Evolutionary conservation across 495 filamentous ascomycete genomes (phyloP), one percentile per base, ranked within the genome.

Genomic region (Hypoxylon fragiforme): DNA sequence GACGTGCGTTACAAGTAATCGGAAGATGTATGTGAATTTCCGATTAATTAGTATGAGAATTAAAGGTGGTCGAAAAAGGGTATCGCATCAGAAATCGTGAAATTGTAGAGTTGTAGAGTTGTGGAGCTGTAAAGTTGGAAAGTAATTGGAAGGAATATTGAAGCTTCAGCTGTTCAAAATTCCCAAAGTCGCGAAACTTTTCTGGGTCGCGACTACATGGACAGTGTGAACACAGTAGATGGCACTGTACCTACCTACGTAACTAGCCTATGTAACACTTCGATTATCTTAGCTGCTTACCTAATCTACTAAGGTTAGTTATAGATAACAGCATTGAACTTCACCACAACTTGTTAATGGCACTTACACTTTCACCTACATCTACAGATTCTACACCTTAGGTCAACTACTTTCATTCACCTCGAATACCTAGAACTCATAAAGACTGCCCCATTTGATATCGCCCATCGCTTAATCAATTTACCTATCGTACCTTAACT

Each of bases 181-280:
- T 35, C n/a, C 42, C 12, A 38, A 38, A 60, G 54, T 63, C 62
- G 58, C 62, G 62, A 68, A 68, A 61, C 63, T 68, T 67, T 58
- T 68, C 55, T 58, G 59, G 54, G 62, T 50, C 65, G 65, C 65
- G 62, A 57, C 34, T 44, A 47, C 15, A 31, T 0, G 19, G 5
- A 62, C 24, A 9, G 24, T 28, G 7, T 19, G 40, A 51, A 34
- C 50, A 55, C 50, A 50, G 50, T 55, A 50, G 28, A 8, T 26
- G n/a, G 7, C 26, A 35, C 30, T 32, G 49, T 14, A n/a, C 16
- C 5, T 14, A 12, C 31, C 31, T 7, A 7, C 3, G 6, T 7
- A 34, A 3, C 5, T 7, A 34, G 31, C 7, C 34, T 5, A 18
- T n/a, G n/a, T n/a, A n/a, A n/a, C n/a, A n/a, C n/a, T n/a, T n/a